A percentile compares a stretch with the other conserved stretches of the same genome.
These are phyloP conservation scores for Diaporthe caulivora DNA, from an alignment of 2,329 filamentous ascomycete species.

Conservation along the genomic window DNA sequence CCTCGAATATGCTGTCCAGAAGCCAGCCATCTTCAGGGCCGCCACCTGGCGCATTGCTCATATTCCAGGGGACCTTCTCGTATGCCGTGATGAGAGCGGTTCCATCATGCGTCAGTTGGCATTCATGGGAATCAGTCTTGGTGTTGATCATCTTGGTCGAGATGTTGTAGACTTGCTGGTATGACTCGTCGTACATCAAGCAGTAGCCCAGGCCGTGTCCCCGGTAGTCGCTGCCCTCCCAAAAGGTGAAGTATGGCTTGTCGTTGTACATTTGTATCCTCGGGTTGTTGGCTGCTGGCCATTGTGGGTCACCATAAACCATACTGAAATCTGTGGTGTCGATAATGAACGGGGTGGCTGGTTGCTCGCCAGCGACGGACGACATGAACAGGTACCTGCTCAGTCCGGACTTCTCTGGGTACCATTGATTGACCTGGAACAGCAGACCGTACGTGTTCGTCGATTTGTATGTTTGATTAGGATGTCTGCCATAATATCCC, in stretches of 20 bases:
- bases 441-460: slow-evolving; percentile 27
- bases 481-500: slow-evolving; percentile 34
- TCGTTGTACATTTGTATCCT: slow-evolving; percentile 38
- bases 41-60: slow-evolving; percentile 42
- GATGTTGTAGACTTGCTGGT: slow-evolving; percentile 36
- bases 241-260: slow-evolving; percentile 38
- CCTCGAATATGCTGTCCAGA: slow-evolving; percentile 54
- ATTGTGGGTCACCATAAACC: slow-evolving; percentile 38
- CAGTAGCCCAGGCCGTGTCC: slow-evolving; percentile 38
- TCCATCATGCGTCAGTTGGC: slow-evolving; percentile 53
- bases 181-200: slow-evolving; percentile 37
- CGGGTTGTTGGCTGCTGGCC: slow-evolving; percentile 37
- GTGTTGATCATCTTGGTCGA: slow-evolving; percentile 39
- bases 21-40: slow-evolving; percentile 46
- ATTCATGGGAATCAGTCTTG: slow-evolving; percentile 50
- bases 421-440: slow-evolving; percentile 40
- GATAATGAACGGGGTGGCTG: slow-evolving; percentile 38
- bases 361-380: slow-evolving; percentile 22
- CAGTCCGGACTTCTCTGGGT: slow-evolving; percentile 36
- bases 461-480: slow-evolving; percentile 36
- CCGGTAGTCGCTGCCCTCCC: slow-evolving; percentile 37
- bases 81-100: slow-evolving; percentile 56
- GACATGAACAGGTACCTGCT: slow-evolving; percentile 37
- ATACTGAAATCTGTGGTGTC: slow-evolving; percentile 37
- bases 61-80: slow-evolving; percentile 45